Conservation (phyloP, 176 grass and related monocot genomes). For the Oryza meridionalis region DNA sequence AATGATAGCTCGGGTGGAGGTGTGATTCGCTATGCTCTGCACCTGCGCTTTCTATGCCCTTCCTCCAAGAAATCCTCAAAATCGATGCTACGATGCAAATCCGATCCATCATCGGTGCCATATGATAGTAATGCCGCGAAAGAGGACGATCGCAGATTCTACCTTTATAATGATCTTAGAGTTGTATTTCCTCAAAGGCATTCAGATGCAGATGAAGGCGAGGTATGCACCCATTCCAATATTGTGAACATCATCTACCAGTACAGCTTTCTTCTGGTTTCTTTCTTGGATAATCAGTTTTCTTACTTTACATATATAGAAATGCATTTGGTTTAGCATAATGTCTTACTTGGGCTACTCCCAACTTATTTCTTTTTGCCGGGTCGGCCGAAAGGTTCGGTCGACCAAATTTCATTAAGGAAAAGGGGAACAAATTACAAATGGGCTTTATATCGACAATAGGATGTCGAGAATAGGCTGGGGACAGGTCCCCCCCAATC, state of each 20-base stretch:
- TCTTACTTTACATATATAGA: no score
- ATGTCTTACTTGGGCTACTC: background rate
- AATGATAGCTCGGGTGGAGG: constrained; percentile 61
- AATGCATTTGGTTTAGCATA: background rate
- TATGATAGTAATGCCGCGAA: constrained; percentile 15
- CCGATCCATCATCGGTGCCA: constrained; percentile 61
- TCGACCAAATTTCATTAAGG: no score
- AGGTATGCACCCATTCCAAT: constrained; percentile 55
- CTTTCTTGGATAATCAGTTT: constrained; percentile 13
- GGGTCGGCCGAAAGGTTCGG: no score
- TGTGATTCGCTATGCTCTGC: constrained; percentile 87
- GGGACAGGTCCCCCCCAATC: no score
- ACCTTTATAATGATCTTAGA: constrained; percentile 95
- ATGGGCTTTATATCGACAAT: no score
- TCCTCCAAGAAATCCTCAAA: constrained; percentile 62
- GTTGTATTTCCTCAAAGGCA: constrained; percentile 97
- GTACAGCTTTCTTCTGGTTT: background rate
- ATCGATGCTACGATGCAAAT: constrained; percentile 79
- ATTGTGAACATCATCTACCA: background rate
- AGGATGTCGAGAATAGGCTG: no score
- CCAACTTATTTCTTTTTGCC: background rate
- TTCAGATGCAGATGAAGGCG: constrained; percentile 90
- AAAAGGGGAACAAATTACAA: no score
- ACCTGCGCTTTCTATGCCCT: constrained; percentile 85
- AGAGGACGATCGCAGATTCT: constrained; percentile 68